phyloP scores from a whole-genome alignment of 75 land plant species.

The Pinus taeda region DNA sequence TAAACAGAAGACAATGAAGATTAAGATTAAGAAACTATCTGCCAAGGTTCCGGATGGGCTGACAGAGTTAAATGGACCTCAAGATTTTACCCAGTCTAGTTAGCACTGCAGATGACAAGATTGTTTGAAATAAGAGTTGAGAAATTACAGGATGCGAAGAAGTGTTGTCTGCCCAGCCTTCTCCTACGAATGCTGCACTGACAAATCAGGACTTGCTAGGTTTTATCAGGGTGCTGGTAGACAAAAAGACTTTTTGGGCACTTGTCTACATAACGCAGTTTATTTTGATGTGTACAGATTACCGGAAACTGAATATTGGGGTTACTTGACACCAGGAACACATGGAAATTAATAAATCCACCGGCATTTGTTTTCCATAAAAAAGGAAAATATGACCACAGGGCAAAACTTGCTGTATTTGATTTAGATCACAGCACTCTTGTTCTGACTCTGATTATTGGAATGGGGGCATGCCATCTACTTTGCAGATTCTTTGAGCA shows the following conservation, averaged over 20 bases:
- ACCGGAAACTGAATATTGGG: no score
- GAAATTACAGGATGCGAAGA: neutral
- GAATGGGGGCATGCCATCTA: no score
- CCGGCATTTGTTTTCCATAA: no score
- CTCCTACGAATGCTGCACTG: neutral
- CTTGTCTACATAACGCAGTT: no score
- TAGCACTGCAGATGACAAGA: neutral
- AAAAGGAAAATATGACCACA: no score
- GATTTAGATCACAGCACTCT: no score
- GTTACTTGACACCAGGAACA: no score
- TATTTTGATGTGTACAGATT: no score
- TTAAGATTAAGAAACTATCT: conserved; percentile 1
- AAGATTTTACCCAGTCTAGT: conserved; percentile 2
- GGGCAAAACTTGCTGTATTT: no score
- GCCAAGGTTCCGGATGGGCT: neutral
- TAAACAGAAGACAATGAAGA: neutral
- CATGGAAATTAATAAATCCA: no score
- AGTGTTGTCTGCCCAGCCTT: neutral
- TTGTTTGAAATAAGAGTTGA: neutral
- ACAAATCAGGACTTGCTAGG: neutral
- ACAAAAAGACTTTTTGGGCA: neutral
- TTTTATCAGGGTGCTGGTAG: neutral
- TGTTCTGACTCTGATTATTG: no score
- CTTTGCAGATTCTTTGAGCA: no score
- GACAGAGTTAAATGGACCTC: conserved; percentile 8